Evolutionary conservation across 768 basidiomycete species (phyloP).

Genomic region (Exidia glandulosa): DNA sequence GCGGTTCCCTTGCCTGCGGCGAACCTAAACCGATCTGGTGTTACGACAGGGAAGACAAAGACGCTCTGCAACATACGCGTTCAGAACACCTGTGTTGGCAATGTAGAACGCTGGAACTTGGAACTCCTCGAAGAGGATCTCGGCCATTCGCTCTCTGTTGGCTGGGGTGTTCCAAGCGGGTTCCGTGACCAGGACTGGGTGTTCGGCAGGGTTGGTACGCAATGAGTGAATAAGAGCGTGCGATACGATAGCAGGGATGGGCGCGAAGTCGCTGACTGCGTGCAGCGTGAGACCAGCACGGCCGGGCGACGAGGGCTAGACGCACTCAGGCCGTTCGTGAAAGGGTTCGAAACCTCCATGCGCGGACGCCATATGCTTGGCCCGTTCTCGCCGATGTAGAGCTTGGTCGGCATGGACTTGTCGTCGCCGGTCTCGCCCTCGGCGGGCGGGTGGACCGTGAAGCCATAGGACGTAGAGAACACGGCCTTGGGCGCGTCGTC

Average conservation of each 20-base stretch:
- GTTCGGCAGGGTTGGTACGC: conserved; percentile 67
- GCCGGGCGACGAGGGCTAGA: background rate
- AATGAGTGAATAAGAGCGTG: conserved; percentile 71
- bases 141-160: conserved; percentile 91
- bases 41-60: background rate
- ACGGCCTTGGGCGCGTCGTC: conserved; percentile 93
- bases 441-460: conserved; percentile 30
- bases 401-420: conserved; percentile 44
- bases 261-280: conserved; percentile 65
- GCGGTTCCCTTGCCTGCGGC: conserved; percentile 97
- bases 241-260: conserved; percentile 57
- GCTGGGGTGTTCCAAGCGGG: conserved; percentile 91
- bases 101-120: conserved; percentile 93
- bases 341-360: conserved; percentile 79
- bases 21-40: conserved; percentile 46
- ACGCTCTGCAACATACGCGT: conserved; percentile 50
- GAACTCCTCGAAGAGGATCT: conserved; percentile 97
- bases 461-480: conserved; percentile 84
- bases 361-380: conserved; percentile 83
- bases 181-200: conserved; percentile 88
- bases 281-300: background rate
- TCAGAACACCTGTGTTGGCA: conserved; percentile 87
- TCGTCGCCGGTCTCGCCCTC: conserved; percentile 20
- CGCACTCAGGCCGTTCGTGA: conserved; percentile 75
- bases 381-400: conserved; percentile 79